Conservation (phyloP, 345 rosid species). For the Corymbia maculata region DNA sequence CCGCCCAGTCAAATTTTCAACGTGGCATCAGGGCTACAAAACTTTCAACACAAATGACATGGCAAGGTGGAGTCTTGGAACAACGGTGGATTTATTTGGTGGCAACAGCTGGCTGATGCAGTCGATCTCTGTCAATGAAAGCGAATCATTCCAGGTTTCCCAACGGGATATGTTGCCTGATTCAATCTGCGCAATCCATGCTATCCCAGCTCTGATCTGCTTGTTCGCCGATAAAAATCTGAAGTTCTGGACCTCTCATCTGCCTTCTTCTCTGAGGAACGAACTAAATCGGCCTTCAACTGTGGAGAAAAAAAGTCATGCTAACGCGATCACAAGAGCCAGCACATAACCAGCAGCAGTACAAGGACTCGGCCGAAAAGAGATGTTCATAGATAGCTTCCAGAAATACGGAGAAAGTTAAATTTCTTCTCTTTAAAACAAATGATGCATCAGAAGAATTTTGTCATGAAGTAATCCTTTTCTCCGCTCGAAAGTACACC, state of each 20-base stretch:
- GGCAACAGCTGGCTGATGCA: background rate
- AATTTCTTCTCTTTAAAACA: background rate
- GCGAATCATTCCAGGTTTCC: background rate
- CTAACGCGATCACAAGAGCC: background rate
- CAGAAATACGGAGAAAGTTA: background rate
- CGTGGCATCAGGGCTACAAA: background rate
- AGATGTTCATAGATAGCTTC: background rate
- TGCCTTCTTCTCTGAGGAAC: background rate
- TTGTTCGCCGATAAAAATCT: background rate
- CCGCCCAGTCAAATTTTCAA: background rate
- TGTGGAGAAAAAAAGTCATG: background rate
- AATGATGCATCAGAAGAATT: background rate
- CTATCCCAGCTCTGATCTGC: background rate
- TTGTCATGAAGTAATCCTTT: background rate
- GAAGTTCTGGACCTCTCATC: background rate
- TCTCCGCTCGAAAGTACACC: background rate
- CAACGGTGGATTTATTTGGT: background rate
- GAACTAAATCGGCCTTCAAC: background rate
- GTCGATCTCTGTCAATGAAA: background rate
- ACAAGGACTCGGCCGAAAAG: background rate
- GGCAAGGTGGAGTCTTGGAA: background rate
- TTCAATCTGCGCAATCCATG: background rate
- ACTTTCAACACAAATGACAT: background rate
- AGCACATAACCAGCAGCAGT: background rate
- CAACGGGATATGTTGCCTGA: background rate